Evolutionary conservation across 106 monocot genomes (phyloP).

Genomic region (Dendrobium nobile): DNA sequence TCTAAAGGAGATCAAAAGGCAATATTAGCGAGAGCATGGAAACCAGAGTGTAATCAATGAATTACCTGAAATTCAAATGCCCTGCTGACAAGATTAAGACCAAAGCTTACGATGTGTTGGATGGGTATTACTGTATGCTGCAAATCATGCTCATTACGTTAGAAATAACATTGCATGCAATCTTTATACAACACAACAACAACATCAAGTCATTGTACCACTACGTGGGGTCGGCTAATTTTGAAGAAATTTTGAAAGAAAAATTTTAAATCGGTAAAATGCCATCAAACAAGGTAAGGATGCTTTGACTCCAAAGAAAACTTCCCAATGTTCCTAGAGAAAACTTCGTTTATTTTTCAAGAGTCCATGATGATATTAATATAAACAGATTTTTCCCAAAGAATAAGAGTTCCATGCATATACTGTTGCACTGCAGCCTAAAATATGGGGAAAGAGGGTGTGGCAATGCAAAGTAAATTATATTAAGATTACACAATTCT

Average conservation of each 20-base stretch:
- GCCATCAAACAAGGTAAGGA: background rate
- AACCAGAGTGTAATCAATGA: background rate
- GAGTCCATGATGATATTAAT: too few relatives aligned
- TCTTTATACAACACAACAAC: too few relatives aligned
- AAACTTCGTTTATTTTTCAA: background rate
- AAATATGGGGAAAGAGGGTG: too few relatives aligned
- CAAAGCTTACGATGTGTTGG: conserved; percentile 78
- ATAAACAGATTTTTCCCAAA: too few relatives aligned
- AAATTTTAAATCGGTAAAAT: background rate
- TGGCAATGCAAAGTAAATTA: too few relatives aligned
- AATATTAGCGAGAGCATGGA: too few relatives aligned
- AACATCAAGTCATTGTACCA: too few relatives aligned
- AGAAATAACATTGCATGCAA: background rate
- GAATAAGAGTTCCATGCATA: too few relatives aligned
- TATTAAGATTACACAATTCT: too few relatives aligned
- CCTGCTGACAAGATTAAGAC: conserved; percentile 86
- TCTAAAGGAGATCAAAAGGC: background rate
- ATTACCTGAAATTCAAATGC: conserved; percentile 96
- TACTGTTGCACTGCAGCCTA: too few relatives aligned
- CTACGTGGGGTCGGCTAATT: too few relatives aligned
- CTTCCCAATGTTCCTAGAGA: background rate
- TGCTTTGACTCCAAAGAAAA: background rate
- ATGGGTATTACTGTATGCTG: conserved; percentile 91
- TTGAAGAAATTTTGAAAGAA: too few relatives aligned
- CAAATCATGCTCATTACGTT: conserved; percentile 8